phyloP scores from a whole-genome alignment of 768 basidiomycete species.

The Udeniomyces megalosporus region DNA sequence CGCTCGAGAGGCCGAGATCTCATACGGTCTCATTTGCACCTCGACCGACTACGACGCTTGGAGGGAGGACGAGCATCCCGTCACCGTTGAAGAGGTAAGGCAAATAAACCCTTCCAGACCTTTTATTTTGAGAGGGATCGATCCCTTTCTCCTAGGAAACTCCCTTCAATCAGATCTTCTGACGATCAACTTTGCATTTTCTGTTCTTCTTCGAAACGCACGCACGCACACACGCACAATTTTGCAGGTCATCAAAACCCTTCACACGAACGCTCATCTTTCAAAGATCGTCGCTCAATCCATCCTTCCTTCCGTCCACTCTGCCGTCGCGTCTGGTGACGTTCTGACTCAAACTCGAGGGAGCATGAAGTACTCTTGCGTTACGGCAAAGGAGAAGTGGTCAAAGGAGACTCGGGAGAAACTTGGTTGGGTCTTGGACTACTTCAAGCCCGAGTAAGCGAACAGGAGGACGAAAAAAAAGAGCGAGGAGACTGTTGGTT shows the following conservation, averaged over 20 bases:
- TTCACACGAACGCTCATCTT: constrained; percentile 70
- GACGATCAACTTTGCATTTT: background rate
- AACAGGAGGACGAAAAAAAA: no score
- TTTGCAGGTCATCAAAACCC: constrained; percentile 67
- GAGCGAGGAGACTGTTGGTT: no score
- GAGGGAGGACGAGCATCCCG: constrained; percentile 60
- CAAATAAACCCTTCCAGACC: background rate
- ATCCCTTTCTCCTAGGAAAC: background rate
- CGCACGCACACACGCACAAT: background rate
- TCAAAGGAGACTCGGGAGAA: constrained; percentile 12
- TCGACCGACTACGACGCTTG: constrained; percentile 90
- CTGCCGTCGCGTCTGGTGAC: constrained; percentile 39
- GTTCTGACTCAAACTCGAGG: constrained; percentile 56
- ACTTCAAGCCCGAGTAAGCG: constrained; percentile 12
- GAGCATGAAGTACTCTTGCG: constrained; percentile 43
- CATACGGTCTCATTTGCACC: constrained; percentile 74
- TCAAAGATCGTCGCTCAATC: constrained; percentile 43
- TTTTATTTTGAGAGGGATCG: no score
- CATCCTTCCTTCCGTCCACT: constrained; percentile 35
- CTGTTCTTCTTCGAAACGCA: background rate
- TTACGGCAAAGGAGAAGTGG: constrained; percentile 13
- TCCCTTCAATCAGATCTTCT: no score
- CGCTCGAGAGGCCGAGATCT: constrained; percentile 84
- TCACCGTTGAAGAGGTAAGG: constrained; percentile 54
- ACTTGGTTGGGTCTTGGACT: constrained; percentile 7